Conservation (phyloP, 2,329 filamentous ascomycete species). For the Pseudogymnoascus sp. region DNA sequence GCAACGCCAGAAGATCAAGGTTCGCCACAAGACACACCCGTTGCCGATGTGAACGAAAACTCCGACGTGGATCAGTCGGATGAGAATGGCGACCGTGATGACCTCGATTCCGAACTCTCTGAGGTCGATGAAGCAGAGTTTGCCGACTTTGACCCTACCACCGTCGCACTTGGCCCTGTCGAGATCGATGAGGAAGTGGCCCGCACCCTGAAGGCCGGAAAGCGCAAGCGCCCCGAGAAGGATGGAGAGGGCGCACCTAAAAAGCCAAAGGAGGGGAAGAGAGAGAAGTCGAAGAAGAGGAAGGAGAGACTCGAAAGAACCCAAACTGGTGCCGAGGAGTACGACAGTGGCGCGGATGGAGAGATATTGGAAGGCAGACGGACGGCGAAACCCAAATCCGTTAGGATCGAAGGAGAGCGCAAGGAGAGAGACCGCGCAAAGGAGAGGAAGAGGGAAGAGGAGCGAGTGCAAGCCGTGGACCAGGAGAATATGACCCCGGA, state of each 20-base stretch:
- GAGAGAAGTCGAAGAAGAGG: slow-evolving; percentile 64
- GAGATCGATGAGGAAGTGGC: slow-evolving; percentile 60
- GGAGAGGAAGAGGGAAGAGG: slow-evolving; percentile 39
- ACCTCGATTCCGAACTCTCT: slow-evolving; percentile 48
- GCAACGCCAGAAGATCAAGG: neutral
- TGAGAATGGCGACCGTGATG: slow-evolving; percentile 31
- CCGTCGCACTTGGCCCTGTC: slow-evolving; percentile 56
- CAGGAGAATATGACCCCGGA: slow-evolving; percentile 77
- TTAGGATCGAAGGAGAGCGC: slow-evolving; percentile 36
- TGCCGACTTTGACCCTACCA: slow-evolving; percentile 59
- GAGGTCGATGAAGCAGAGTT: slow-evolving; percentile 65
- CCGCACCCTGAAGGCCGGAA: slow-evolving; percentile 55
- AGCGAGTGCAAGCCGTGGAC: slow-evolving; percentile 55
- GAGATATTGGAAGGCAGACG: slow-evolving; percentile 47
- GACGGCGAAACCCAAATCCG: slow-evolving; percentile 31
- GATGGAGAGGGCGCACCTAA: slow-evolving; percentile 58
- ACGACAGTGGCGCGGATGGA: slow-evolving; percentile 35
- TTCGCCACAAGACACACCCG: neutral
- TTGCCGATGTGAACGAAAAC: neutral
- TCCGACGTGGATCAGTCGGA: neutral
- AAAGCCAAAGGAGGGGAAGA: slow-evolving; percentile 58
- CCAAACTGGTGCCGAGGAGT: slow-evolving; percentile 41
- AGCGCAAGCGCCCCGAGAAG: slow-evolving; percentile 55
- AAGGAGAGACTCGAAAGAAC: slow-evolving; percentile 47
- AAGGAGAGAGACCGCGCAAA: slow-evolving; percentile 25